Evolutionary conservation across 768 basidiomycete species (phyloP).

Genomic region (Leccinum rimulosum): DNA sequence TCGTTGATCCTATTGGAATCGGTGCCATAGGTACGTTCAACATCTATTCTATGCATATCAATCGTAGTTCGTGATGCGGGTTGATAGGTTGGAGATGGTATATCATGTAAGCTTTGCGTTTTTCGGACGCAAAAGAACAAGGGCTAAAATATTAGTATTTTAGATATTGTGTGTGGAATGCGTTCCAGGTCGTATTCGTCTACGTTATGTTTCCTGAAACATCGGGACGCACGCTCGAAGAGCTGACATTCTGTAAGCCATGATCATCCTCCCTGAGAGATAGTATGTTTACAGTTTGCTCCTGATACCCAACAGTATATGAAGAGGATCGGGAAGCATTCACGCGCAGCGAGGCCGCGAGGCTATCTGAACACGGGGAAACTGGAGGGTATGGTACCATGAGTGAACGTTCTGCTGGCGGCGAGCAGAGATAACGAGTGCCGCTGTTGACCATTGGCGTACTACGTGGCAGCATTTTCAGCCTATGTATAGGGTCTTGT

Average conservation of each 20-base stretch:
- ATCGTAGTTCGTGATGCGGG: not conserved
- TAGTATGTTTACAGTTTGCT: too few relatives aligned
- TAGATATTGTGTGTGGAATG: conserved; percentile 20
- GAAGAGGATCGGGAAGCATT: not conserved
- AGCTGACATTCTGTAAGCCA: conserved; percentile 16
- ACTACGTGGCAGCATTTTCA: not conserved
- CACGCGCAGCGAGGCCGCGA: not conserved
- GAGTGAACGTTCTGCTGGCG: not conserved
- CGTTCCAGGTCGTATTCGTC: conserved; percentile 13
- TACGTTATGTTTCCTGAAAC: conserved; percentile 22
- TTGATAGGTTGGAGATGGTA: conserved; percentile 14
- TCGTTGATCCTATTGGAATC: conserved; percentile 13
- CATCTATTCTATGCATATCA: not conserved
- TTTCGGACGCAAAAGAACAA: not conserved
- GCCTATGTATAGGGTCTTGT: too few relatives aligned
- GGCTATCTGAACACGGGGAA: not conserved
- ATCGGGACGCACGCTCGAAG: conserved; percentile 19
- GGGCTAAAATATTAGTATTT: not conserved
- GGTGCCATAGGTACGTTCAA: not conserved
- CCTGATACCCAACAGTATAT: too few relatives aligned
- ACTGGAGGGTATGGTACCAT: not conserved
- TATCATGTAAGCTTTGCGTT: conserved; percentile 2
- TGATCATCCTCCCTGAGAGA: not conserved
- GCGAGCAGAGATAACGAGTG: not conserved
- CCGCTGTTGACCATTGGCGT: not conserved